Base-by-base conservation (phyloP, 2,329 filamentous ascomycete genomes). In the Exophiala phaeomuriformis region DNA sequence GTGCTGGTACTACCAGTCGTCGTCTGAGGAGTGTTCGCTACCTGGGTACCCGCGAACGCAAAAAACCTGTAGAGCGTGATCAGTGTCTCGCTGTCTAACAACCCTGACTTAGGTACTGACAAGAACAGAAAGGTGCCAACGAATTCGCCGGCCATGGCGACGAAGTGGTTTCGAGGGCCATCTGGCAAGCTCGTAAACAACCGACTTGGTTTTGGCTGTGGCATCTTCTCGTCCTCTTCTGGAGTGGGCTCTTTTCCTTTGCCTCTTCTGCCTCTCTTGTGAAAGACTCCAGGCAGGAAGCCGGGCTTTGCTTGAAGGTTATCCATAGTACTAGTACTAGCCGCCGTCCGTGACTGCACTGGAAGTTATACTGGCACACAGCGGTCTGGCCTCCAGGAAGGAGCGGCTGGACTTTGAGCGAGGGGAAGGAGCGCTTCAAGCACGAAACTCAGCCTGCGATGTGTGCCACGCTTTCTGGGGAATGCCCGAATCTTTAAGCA, bases 81-180 rank as follows among this genome's bases (percentile, higher is more conserved):
- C 35, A 52, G 53, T 32, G 19, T 40, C 8, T 3, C 19, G 39
- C 12, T 41, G 39, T 41, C 7, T 1, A 5, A 37, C 35, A 37
- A n/a, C 7, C 35, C 7, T 7, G n/a, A n/a, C 6, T 31, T 4
- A n/a, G 12, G 30, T 28, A 43, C 60, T 57, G 45, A 61, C 59
- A 63, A 45, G 63, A 77, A 77, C 54, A 76, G 63, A 37, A 76
- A 74, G 0, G 77, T 80, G 39, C 77, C 77, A 5, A 77, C 68
- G 29, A 79, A 77, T 63, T 80, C 77, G 19, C 75, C 74, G 6
- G 74, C 48, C 9, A 71, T 67, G 31, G 73, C 75, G 40, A 78
- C 68, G 43, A 74, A 56, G 59, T 77, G 74, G 48, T 73, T 72
- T 27, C 73, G 70, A 47, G 61, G 12, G 10, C 54, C 64, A 51